These are phyloP conservation scores for Blastocystis sp. DNA, from an alignment of 352 stramenopile genomes.

Conservation along the genomic window DNA sequence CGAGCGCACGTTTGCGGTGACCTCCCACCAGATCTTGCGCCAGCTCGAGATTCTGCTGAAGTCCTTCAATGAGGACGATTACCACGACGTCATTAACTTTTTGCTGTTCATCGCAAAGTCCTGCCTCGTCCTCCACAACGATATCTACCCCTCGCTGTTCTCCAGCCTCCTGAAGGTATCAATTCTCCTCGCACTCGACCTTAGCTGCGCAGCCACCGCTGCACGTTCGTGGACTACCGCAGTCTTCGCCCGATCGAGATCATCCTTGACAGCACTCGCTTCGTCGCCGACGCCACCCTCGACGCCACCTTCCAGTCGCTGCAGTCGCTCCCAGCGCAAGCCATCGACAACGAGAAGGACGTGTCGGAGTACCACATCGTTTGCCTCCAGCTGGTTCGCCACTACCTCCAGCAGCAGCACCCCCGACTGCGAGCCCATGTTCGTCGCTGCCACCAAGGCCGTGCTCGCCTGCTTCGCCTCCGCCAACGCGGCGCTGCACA, in stretches of 20 bases:
- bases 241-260: slow-evolving; percentile 1
- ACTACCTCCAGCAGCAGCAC: not conserved
- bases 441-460: not conserved
- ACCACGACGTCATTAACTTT: slow-evolving; percentile 39
- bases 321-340: not conserved
- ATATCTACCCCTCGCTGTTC: slow-evolving; percentile 20
- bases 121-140: not conserved
- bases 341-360: slow-evolving; percentile 16
- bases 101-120: not conserved
- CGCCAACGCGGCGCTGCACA: slow-evolving; percentile 11
- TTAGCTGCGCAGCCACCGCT: slow-evolving; percentile 8
- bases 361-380: slow-evolving; percentile 8
- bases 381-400: not conserved
- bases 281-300: not conserved
- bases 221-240: slow-evolving; percentile 16
- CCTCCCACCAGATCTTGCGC: slow-evolving; percentile 21
- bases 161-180: slow-evolving; percentile 17
- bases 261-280: not conserved
- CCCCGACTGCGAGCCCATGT: not conserved
- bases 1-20: not conserved
- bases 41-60: slow-evolving; percentile 26
- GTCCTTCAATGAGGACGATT: slow-evolving; percentile 36
- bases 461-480: slow-evolving; percentile 7
- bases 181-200: not conserved
- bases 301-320: not conserved